Percentiles rank a stretch among this genome's conserved stretches.
phyloP scores from a whole-genome alignment of 306 rosid genomes.

The Canavalia gladiata region DNA sequence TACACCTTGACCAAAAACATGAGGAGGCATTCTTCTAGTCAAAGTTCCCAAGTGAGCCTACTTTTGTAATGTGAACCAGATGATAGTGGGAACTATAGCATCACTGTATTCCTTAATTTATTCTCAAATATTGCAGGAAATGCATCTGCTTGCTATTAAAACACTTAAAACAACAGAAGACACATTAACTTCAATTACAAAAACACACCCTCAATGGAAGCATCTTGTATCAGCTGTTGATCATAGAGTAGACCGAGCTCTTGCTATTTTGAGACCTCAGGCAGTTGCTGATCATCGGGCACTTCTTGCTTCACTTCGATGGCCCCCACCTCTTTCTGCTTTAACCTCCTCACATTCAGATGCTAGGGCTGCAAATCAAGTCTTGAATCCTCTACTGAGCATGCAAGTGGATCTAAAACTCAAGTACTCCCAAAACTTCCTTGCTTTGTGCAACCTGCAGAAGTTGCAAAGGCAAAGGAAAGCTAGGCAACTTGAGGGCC shows the following conservation, averaged over 20 bases:
- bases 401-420: conserved; percentile 84
- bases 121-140: conserved; percentile 69
- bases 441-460: conserved; percentile 84
- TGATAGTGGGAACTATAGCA: conserved; percentile 23
- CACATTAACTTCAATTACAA: conserved; percentile 69
- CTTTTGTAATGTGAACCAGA: conserved; percentile 36
- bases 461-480: conserved; percentile 90
- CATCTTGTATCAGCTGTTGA: conserved; percentile 86
- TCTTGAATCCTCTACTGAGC: conserved; percentile 75
- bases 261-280: conserved; percentile 92
- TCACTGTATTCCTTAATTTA: conserved; percentile 38
- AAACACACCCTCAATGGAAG: conserved; percentile 79
- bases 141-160: conserved; percentile 67
- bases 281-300: conserved; percentile 89
- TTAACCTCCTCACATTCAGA: conserved; percentile 55
- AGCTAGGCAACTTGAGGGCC: conserved; percentile 81
- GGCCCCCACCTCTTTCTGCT: conserved; percentile 92
- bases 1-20: conserved; percentile 73
- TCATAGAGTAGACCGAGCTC: conserved; percentile 92
- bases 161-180: conserved; percentile 75
- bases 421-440: conserved; percentile 79
- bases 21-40: conserved; percentile 62
- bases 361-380: conserved; percentile 58
- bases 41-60: conserved; percentile 77
- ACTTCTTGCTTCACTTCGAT: conserved; percentile 84